Percentiles rank a stretch among this genome's conserved stretches.
Conservation (phyloP, 345 rosid genomes). For the Alliaria petiolata region DNA sequence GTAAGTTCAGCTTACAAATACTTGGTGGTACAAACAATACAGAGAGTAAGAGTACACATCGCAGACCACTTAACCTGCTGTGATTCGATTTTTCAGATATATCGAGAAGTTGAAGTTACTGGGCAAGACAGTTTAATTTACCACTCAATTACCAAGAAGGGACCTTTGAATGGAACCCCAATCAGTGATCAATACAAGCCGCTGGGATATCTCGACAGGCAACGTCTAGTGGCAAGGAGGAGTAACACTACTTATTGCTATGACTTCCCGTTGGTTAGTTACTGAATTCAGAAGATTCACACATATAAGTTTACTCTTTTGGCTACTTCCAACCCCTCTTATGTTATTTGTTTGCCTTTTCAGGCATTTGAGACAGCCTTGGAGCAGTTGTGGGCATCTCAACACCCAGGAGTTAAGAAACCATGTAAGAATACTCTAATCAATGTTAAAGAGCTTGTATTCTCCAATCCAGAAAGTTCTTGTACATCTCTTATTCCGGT, state of each 20-base stretch:
- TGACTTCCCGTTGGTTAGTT: constrained; percentile 92
- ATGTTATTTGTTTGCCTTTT: constrained; percentile 25
- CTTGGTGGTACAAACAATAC: neutral
- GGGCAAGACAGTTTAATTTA: constrained; percentile 51
- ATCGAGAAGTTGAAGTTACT: constrained; percentile 79
- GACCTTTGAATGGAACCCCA: constrained; percentile 64
- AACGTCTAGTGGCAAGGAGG: constrained; percentile 83
- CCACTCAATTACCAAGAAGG: constrained; percentile 57
- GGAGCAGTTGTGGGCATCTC: constrained; percentile 73
- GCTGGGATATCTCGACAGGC: constrained; percentile 66
- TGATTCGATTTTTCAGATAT: constrained; percentile 52
- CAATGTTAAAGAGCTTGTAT: constrained; percentile 73
- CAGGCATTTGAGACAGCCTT: constrained; percentile 93
- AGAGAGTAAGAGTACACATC: constrained; percentile 12
- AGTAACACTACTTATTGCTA: constrained; percentile 93
- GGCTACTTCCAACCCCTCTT: neutral
- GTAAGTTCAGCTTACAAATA: constrained; percentile 48
- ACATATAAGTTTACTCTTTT: neutral
- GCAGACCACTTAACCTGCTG: constrained; percentile 3
- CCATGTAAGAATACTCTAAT: constrained; percentile 50
- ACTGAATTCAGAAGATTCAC: constrained; percentile 4
- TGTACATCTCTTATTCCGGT: constrained; percentile 59
- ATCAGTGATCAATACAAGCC: constrained; percentile 69
- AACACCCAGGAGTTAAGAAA: constrained; percentile 44
- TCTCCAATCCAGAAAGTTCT: constrained; percentile 58